phyloP scores from a whole-genome alignment of 176 grass and related monocot species.

The Ananas comosus region DNA sequence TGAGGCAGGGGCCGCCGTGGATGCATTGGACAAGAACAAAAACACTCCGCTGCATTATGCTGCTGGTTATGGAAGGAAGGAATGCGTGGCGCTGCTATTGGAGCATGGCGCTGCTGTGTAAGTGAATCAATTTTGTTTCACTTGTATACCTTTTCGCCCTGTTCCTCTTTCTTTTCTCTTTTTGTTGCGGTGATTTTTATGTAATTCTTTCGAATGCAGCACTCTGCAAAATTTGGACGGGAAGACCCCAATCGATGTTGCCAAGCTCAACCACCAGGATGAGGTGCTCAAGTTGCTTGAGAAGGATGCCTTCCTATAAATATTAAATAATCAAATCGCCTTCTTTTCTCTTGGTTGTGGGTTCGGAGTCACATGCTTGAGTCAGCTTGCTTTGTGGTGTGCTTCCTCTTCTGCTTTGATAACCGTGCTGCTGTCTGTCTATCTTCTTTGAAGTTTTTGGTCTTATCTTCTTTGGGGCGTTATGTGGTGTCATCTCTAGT shows the following conservation, averaged over 20 bases:
- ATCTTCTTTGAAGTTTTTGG: too few relatives aligned
- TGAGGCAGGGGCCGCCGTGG: conserved; percentile 48
- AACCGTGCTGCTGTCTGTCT: too few relatives aligned
- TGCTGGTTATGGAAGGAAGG: conserved; percentile 77
- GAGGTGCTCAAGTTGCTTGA: conserved; percentile 83
- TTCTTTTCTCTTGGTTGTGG: too few relatives aligned
- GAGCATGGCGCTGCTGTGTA: conserved; percentile 88
- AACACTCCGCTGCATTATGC: conserved; percentile 83
- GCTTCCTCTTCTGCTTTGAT: too few relatives aligned
- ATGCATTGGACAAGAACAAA: conserved; percentile 85
- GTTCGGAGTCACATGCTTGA: too few relatives aligned
- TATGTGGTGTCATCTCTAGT: too few relatives aligned
- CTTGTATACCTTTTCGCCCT: too few relatives aligned
- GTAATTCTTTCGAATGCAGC: conserved; percentile 24
- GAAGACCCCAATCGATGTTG: conserved; percentile 73
- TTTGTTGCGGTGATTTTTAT: background rate
- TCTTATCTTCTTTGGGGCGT: too few relatives aligned
- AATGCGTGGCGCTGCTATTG: conserved; percentile 66
- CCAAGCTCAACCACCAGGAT: conserved; percentile 71
- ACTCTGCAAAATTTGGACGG: conserved; percentile 82
- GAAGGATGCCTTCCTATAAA: conserved; percentile 80
- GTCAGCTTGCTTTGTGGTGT: too few relatives aligned
- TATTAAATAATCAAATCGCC: conserved; percentile 17
- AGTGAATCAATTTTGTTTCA: conserved; percentile 25
- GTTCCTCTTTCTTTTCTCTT: background rate